A percentile compares a stretch with the other conserved stretches of the same genome.
phyloP scores from a whole-genome alignment of 345 rosid species.

The Aethionema arabicum region DNA sequence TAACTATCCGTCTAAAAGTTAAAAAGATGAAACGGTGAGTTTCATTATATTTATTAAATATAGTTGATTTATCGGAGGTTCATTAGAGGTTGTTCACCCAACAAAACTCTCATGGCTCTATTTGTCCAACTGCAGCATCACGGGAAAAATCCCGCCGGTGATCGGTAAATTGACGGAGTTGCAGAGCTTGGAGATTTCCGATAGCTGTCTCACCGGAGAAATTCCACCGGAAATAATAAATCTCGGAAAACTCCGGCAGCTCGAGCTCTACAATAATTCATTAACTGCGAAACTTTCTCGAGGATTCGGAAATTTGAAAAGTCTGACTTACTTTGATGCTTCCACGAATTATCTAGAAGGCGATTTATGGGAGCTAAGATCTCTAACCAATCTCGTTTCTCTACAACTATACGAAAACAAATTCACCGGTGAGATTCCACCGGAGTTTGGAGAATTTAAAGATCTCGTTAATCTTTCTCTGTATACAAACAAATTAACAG shows the following conservation, averaged over 20 bases:
- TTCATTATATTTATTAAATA: no score
- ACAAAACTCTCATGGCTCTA: conserved; percentile 59
- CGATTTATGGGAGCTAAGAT: conserved; percentile 53
- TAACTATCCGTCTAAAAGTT: no score
- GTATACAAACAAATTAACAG: conserved; percentile 61
- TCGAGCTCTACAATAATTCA: conserved; percentile 61
- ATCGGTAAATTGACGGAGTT: conserved; percentile 68
- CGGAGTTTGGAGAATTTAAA: conserved; percentile 65
- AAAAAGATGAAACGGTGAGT: no score
- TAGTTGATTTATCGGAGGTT: no score
- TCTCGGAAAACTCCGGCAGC: conserved; percentile 59
- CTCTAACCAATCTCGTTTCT: conserved; percentile 54
- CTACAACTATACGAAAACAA: conserved; percentile 60
- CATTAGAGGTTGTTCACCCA: conserved; percentile 44
- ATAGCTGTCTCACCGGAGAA: conserved; percentile 48
- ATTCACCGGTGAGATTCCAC: conserved; percentile 68
- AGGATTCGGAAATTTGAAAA: conserved; percentile 64
- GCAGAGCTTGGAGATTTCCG: conserved; percentile 53
- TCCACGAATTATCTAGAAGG: conserved; percentile 61
- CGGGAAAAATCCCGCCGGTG: conserved; percentile 55
- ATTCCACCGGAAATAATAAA: conserved; percentile 62
- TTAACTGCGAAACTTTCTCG: conserved; percentile 65
- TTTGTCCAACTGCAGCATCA: conserved; percentile 60
- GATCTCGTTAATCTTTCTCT: conserved; percentile 67
- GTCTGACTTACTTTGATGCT: conserved; percentile 60